phyloP scores from a whole-genome alignment of 225 moss, liverwort and hornwort species.

The Pseudoscleropodium purum region DNA sequence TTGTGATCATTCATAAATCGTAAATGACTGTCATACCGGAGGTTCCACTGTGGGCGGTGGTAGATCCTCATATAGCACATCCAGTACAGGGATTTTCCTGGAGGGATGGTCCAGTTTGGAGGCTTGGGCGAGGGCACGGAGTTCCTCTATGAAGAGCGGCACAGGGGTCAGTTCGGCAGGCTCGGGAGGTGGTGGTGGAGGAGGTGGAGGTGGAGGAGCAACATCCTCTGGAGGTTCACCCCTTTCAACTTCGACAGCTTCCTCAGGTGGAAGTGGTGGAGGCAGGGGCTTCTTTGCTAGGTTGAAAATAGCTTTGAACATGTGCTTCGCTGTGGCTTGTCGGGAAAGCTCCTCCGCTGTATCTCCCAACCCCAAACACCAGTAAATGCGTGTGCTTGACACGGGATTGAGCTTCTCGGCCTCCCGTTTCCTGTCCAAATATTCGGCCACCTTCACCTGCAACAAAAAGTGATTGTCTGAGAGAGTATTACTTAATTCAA shows the following conservation, averaged over 20 bases:
- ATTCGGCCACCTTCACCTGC: conserved; percentile 46
- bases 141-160: conserved; percentile 41
- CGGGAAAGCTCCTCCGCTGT: conserved; percentile 40
- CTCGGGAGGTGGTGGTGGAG: not conserved
- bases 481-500: not conserved
- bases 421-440: conserved; percentile 29
- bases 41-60: not conserved
- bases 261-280: conserved; percentile 11
- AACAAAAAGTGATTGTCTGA: not conserved
- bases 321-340: conserved; percentile 46
- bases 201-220: conserved; percentile 8
- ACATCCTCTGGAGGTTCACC: not conserved
- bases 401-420: conserved; percentile 26
- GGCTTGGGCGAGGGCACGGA: conserved; percentile 25
- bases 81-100: conserved; percentile 53
- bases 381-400: conserved; percentile 52
- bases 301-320: conserved; percentile 73
- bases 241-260: not conserved
- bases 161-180: not conserved
- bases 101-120: conserved; percentile 46
- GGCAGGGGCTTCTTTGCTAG: conserved; percentile 46
- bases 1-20: not conserved
- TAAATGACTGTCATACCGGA: not conserved
- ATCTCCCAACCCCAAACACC: conserved; percentile 70
- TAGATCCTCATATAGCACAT: conserved; percentile 60